Conservation (phyloP, 2,329 filamentous ascomycete species). For the Aurifilum marmelostoma region DNA sequence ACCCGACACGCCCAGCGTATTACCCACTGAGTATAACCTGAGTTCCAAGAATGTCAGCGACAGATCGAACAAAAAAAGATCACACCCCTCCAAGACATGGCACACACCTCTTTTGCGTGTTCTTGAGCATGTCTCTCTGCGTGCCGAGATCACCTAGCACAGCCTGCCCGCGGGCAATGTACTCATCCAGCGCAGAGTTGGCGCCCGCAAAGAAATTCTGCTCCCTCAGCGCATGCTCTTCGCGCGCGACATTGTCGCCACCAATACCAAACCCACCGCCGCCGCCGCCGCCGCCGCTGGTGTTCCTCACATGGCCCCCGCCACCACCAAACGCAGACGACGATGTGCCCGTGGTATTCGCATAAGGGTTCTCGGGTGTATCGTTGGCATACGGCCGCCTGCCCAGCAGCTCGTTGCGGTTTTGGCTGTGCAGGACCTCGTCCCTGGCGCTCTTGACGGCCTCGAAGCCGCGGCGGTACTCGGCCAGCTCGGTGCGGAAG, state of each 20-base stretch:
- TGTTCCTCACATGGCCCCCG: constrained; percentile 43
- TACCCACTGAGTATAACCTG: constrained; percentile 83
- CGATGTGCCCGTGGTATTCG: constrained; percentile 49
- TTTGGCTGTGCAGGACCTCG: constrained; percentile 66
- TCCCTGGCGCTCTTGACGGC: constrained; percentile 77
- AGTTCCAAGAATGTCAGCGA: background rate
- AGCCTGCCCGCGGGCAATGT: constrained; percentile 85
- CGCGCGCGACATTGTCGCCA: constrained; percentile 68
- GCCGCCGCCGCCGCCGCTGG: constrained; percentile 43
- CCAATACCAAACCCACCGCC: constrained; percentile 49
- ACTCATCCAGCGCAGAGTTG: constrained; percentile 87
- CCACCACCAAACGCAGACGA: constrained; percentile 33
- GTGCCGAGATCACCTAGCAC: constrained; percentile 87
- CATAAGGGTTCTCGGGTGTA: constrained; percentile 91
- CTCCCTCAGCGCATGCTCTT: constrained; percentile 84
- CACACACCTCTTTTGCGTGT: constrained; percentile 72
- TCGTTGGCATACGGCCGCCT: constrained; percentile 78
- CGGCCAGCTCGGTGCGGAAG: constrained; percentile 80
- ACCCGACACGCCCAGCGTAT: constrained; percentile 88
- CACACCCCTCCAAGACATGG: background rate
- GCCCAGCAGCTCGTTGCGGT: constrained; percentile 82
- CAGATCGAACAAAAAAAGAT: background rate
- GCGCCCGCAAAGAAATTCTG: constrained; percentile 85
- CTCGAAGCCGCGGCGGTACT: constrained; percentile 79
- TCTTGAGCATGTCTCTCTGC: constrained; percentile 93